Evolutionary conservation across 129 eudicot species (phyloP).

Genomic region (Tagetes erecta): DNA sequence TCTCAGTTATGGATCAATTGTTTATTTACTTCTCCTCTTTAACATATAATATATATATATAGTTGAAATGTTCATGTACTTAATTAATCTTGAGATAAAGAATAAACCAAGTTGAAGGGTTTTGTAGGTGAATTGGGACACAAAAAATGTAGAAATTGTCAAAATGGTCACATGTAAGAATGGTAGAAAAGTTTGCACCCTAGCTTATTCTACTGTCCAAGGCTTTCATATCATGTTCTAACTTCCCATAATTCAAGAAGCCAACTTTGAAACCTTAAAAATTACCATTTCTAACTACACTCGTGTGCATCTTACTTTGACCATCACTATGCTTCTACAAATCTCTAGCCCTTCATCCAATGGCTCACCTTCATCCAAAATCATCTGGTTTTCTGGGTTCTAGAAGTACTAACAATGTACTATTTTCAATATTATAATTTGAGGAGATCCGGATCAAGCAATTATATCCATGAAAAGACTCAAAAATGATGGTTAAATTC

Average conservation of each 20-base stretch:
- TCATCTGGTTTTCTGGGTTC: slow-evolving; percentile 52
- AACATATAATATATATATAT: neutral
- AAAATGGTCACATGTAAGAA: slow-evolving; percentile 41
- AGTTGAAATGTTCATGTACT: neutral
- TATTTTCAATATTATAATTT: slow-evolving; percentile 26
- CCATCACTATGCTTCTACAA: slow-evolving; percentile 28
- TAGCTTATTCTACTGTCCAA: slow-evolving; percentile 34
- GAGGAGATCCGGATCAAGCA: slow-evolving; percentile 49
- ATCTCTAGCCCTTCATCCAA: slow-evolving; percentile 29
- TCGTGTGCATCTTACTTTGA: slow-evolving; percentile 67
- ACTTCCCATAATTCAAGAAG: slow-evolving; percentile 46
- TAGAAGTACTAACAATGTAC: slow-evolving; percentile 35
- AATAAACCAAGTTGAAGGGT: slow-evolving; percentile 30
- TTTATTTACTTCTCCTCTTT: too few relatives aligned
- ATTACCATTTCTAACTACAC: slow-evolving; percentile 50
- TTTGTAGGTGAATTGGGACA: slow-evolving; percentile 43
- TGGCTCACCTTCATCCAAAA: slow-evolving; percentile 28
- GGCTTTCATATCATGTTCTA: slow-evolving; percentile 42
- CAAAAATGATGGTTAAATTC: slow-evolving; percentile 38
- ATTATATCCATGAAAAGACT: slow-evolving; percentile 38
- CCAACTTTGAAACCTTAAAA: slow-evolving; percentile 52
- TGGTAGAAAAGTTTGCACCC: slow-evolving; percentile 38
- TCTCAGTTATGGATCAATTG: neutral
- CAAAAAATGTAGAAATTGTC: slow-evolving; percentile 42
- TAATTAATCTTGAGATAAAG: neutral